phyloP scores from a whole-genome alignment of 23 red algal genomes.

The Gracilaria vermiculophylla region DNA sequence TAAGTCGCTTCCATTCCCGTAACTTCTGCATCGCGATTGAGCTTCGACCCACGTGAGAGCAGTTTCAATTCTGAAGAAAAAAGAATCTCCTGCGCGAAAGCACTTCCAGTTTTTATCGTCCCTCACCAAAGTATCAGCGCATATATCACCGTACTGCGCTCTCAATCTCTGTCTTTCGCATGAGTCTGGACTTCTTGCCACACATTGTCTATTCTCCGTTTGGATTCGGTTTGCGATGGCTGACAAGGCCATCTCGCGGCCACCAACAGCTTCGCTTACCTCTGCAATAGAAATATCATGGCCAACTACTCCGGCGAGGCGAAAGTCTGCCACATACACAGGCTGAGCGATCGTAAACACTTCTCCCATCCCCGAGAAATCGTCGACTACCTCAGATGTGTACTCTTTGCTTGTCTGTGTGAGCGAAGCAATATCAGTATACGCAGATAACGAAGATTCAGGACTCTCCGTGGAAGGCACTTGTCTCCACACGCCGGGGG shows the following conservation, averaged over 20 bases:
- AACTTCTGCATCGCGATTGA: background rate
- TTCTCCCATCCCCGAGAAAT: background rate
- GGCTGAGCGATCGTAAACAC: conserved; percentile 19
- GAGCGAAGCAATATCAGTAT: conserved; percentile 14
- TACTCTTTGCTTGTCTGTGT: conserved; percentile 4
- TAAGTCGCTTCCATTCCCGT: background rate
- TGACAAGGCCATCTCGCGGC: background rate
- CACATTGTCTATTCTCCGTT: background rate
- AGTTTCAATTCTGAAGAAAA: background rate
- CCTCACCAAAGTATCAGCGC: background rate
- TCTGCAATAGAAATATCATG: conserved; percentile 12
- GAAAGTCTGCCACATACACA: background rate
- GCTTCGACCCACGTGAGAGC: background rate
- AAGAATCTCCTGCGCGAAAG: background rate
- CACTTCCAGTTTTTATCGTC: background rate
- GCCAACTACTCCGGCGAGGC: background rate
- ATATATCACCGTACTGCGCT: background rate
- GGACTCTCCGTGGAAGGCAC: background rate
- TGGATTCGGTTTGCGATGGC: background rate
- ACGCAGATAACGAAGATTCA: background rate
- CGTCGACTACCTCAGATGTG: background rate
- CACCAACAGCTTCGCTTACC: conserved; percentile 3
- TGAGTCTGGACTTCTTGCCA: background rate
- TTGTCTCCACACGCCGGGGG: background rate
- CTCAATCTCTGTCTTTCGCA: conserved; percentile 7